Percentiles rank a stretch among this genome's conserved stretches.
Evolutionary conservation across 495 filamentous ascomycete species (phyloP).

Genomic region (Echria macrotheca): DNA sequence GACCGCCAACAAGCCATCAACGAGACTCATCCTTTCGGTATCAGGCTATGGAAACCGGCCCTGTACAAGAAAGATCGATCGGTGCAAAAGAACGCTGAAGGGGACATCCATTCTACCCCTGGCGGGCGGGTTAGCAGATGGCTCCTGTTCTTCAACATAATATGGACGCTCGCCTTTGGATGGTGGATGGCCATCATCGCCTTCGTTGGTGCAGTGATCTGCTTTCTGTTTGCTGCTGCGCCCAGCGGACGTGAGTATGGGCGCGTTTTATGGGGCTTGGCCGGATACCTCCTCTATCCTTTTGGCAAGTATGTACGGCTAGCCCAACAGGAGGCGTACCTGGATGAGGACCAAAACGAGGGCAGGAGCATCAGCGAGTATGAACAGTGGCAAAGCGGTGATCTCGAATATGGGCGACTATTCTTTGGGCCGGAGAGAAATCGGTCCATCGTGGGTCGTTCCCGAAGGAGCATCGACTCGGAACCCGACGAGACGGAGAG

Average conservation of each 20-base stretch:
- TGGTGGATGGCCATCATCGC: constrained; percentile 92
- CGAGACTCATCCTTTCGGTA: constrained; percentile 97
- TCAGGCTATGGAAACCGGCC: constrained; percentile 97
- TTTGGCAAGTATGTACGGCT: constrained; percentile 95
- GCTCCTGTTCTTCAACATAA: constrained; percentile 77
- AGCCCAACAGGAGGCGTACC: constrained; percentile 87
- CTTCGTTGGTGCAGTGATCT: constrained; percentile 64
- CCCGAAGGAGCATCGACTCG: constrained; percentile 84
- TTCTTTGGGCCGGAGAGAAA: constrained; percentile 86
- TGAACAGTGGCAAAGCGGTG: constrained; percentile 97
- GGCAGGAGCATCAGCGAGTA: constrained; percentile 99
- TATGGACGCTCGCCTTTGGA: constrained; percentile 90
- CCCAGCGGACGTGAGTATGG: constrained; percentile 83
- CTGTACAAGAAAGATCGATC: constrained; percentile 97
- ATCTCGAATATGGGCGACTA: constrained; percentile 87
- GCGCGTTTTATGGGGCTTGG: constrained; percentile 73
- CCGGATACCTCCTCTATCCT: constrained; percentile 86
- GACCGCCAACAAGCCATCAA: constrained; percentile 98
- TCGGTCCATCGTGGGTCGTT: constrained; percentile 81
- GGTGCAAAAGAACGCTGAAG: constrained; percentile 92
- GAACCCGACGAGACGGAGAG: constrained; percentile 78
- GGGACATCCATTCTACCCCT: constrained; percentile 93
- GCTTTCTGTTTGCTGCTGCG: constrained; percentile 73
- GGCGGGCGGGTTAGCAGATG: constrained; percentile 79
- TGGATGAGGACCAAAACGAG: constrained; percentile 96